Evolutionary conservation across 2,329 filamentous ascomycete species (phyloP), one percentile per base, ranked within the genome.

Genomic region (Sporothrix phasma): DNA sequence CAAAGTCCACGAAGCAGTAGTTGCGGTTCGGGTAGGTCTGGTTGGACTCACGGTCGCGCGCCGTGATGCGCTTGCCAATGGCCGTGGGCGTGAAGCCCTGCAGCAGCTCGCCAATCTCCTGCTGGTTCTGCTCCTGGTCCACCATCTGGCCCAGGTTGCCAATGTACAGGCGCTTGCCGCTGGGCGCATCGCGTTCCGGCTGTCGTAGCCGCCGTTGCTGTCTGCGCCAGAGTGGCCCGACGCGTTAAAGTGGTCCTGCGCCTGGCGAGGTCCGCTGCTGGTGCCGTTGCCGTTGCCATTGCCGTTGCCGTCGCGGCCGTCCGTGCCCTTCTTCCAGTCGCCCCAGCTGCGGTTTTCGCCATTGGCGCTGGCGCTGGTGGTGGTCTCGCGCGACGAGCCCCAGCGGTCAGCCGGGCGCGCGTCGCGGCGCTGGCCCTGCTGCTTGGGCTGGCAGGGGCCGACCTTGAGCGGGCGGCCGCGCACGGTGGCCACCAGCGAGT

Each of bases 1-100:
- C 76, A 64, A 88, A 80, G 69, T 88, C 84, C n/a, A 88, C 82
- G 65, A 88, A 88, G 69, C 84, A 83, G 72, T 84, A 88, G 73
- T 87, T 81, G 70, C 84, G 79, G 67, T 83, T 80, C 34, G 58
- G 41, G 31, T 82, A 83, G 0, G 78, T 75, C 46, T 77, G 76
- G n/a, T 76, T 72, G 29, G 75, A 76, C 65, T 79, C 86, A 70
- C 74, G 83, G 70, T 76, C 84, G 71, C 78, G 85, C 67, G 80
- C 84, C 54, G 79, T 86, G 77, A 82, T 87, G 19, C 79, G 75
- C 68, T 81, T 81, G 68, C 79, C 76, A 54, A 81, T 76, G 6
- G 70, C 69, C 45, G 73, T 67, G 73, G 79, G 72, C 10, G 78
- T 73, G 67, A 78, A 82, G 0, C 72, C 78, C 5, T 74, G 70